Evolutionary conservation across 179 eudicot species (phyloP).

Genomic region (Camellia oleifera): DNA sequence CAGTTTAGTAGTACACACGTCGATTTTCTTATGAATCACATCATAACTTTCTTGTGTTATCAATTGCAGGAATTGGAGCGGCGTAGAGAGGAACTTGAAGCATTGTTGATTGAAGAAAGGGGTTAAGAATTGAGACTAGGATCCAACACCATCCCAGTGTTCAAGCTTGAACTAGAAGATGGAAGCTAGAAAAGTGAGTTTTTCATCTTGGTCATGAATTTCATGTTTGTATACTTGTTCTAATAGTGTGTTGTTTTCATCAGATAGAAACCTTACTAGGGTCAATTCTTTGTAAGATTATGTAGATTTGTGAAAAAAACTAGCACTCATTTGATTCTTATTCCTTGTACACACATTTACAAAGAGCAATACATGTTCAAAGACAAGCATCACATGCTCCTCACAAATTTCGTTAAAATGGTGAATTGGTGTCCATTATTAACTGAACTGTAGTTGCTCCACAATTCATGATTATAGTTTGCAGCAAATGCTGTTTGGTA

Average conservation of each 20-base stretch:
- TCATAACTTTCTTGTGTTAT: neutral
- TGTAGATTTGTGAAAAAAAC: neutral
- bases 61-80: slow-evolving; percentile 42
- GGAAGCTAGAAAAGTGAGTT: neutral
- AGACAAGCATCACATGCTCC: no score
- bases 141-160: neutral
- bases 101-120: slow-evolving; percentile 32
- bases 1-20: neutral
- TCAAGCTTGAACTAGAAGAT: neutral
- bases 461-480: no score
- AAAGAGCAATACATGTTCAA: no score
- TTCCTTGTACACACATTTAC: no score
- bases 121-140: slow-evolving; percentile 10
- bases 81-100: slow-evolving; percentile 47
- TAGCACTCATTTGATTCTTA: neutral
- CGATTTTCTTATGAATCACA: neutral
- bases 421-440: no score
- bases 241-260: neutral
- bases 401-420: no score
- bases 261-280: neutral
- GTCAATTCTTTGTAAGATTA: neutral
- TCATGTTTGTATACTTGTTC: neutral
- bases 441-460: no score
- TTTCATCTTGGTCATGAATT: neutral
- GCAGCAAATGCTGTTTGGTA: no score